Evolutionary conservation across 1,284 basidiomycete genomes (phyloP).

Genomic region (Vanrija pseudolonga): DNA sequence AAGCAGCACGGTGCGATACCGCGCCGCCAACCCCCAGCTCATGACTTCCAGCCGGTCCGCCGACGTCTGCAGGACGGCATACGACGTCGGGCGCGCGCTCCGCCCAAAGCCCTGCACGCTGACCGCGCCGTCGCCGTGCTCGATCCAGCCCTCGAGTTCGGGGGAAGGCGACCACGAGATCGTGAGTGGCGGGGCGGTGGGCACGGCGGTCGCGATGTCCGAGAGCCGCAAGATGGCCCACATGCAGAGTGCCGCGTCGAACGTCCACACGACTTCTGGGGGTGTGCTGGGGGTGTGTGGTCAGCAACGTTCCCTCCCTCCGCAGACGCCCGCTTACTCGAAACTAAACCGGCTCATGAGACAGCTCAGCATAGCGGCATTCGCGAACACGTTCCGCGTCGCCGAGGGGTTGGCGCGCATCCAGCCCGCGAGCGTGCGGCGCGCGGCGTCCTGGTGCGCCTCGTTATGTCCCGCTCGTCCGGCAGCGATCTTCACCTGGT

Average conservation of each 20-base stretch:
- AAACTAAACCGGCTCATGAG: slow-evolving; percentile 18
- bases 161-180: slow-evolving; percentile 16
- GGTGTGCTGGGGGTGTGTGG: slow-evolving; percentile 18
- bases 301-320: background rate
- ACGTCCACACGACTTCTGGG: slow-evolving; percentile 20
- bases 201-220: background rate
- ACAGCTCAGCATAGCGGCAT: slow-evolving; percentile 19
- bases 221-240: slow-evolving; percentile 18
- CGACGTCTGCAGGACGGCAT: slow-evolving; percentile 9
- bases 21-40: slow-evolving; percentile 21
- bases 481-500: slow-evolving; percentile 23
- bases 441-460: background rate
- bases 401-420: slow-evolving; percentile 3
- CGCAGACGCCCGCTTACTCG: slow-evolving; percentile 10
- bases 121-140: slow-evolving; percentile 10
- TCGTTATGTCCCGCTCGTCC: slow-evolving; percentile 11
- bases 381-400: slow-evolving; percentile 16
- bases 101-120: slow-evolving; percentile 17
- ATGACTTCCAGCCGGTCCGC: slow-evolving; percentile 15
- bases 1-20: slow-evolving; percentile 18
- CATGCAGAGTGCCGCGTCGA: slow-evolving; percentile 24
- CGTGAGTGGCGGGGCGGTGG: background rate
- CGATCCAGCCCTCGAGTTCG: slow-evolving; percentile 18
- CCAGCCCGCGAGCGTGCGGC: slow-evolving; percentile 7
- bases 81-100: slow-evolving; percentile 1